Conservation (phyloP, 2,329 filamentous ascomycete species). For the Fusarium sororula region DNA sequence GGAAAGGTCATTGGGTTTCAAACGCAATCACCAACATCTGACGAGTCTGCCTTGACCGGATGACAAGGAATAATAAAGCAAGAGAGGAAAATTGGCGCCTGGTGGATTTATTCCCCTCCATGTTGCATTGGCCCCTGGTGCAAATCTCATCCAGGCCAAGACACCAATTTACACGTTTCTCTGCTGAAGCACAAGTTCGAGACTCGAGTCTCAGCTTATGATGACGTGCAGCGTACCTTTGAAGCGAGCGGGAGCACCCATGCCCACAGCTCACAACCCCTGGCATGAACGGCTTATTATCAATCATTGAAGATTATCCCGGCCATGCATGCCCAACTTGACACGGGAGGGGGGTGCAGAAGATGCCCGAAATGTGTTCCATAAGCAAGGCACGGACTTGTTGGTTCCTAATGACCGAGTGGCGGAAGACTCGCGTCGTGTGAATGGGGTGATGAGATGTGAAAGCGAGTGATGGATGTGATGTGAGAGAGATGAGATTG, state of each 20-base stretch:
- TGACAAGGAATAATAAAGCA: neutral
- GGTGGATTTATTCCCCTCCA: slow-evolving; percentile 3
- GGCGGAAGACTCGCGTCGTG: neutral
- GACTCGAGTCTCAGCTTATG: slow-evolving; percentile 38
- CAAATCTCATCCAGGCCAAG: neutral
- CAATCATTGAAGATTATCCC: neutral
- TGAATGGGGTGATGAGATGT: slow-evolving; percentile 22
- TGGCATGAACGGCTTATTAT: slow-evolving; percentile 19
- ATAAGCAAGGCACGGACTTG: neutral
- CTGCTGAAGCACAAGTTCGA: slow-evolving; percentile 6
- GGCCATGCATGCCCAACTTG: neutral
- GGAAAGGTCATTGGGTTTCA: slow-evolving; percentile 11
- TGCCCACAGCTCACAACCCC: slow-evolving; percentile 23
- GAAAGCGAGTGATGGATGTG: slow-evolving; percentile 19
- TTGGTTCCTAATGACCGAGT: slow-evolving; percentile 1
- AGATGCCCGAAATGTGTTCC: slow-evolving; percentile 3
- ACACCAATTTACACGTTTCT: slow-evolving; percentile 1
- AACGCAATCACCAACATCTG: slow-evolving; percentile 19
- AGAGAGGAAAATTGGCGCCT: neutral
- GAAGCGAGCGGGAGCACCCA: slow-evolving; percentile 35
- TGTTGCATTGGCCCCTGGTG: slow-evolving; percentile 6
- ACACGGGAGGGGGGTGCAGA: slow-evolving; percentile 19
- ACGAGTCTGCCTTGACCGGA: slow-evolving; percentile 25
- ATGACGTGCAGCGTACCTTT: slow-evolving; percentile 39
- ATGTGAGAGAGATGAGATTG: slow-evolving; percentile 32